Conservation (phyloP, 2,329 filamentous ascomycete genomes). For the Cladosporium austrohemisphaericum region DNA sequence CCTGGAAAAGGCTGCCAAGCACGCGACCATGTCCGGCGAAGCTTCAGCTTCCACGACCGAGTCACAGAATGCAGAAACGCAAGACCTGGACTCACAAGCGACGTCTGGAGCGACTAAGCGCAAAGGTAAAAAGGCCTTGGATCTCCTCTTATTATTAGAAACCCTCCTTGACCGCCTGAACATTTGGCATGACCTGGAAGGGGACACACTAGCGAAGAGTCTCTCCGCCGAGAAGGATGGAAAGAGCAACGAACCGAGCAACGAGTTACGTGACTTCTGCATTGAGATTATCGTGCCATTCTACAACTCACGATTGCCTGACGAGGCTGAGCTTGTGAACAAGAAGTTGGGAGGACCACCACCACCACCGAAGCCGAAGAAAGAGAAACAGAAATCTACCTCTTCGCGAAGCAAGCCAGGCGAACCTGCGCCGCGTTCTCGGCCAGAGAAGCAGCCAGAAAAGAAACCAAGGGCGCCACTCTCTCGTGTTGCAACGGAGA, state of each 20-base stretch:
- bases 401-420: slow-evolving; percentile 37
- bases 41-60: neutral
- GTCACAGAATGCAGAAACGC: slow-evolving; percentile 31
- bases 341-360: slow-evolving; percentile 73
- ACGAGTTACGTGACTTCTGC: slow-evolving; percentile 72
- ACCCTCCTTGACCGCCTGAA: slow-evolving; percentile 72
- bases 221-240: slow-evolving; percentile 18
- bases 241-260: slow-evolving; percentile 38
- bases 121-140: slow-evolving; percentile 51
- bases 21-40: neutral
- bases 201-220: slow-evolving; percentile 50
- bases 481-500: slow-evolving; percentile 59
- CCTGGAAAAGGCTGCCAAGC: slow-evolving; percentile 52
- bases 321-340: slow-evolving; percentile 66
- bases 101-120: slow-evolving; percentile 18
- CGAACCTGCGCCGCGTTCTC: slow-evolving; percentile 34
- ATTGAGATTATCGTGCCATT: slow-evolving; percentile 78
- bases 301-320: slow-evolving; percentile 72
- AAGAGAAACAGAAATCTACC: slow-evolving; percentile 47
- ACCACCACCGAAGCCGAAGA: slow-evolving; percentile 56
- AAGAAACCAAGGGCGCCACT: slow-evolving; percentile 52
- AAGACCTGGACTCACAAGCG: slow-evolving; percentile 20
- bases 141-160: slow-evolving; percentile 64
- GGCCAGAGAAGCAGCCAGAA: slow-evolving; percentile 37
- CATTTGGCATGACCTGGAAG: slow-evolving; percentile 78